Evolutionary conservation across 2,329 filamentous ascomycete species (phyloP).

Genomic region (Penicillium hesseltinei): DNA sequence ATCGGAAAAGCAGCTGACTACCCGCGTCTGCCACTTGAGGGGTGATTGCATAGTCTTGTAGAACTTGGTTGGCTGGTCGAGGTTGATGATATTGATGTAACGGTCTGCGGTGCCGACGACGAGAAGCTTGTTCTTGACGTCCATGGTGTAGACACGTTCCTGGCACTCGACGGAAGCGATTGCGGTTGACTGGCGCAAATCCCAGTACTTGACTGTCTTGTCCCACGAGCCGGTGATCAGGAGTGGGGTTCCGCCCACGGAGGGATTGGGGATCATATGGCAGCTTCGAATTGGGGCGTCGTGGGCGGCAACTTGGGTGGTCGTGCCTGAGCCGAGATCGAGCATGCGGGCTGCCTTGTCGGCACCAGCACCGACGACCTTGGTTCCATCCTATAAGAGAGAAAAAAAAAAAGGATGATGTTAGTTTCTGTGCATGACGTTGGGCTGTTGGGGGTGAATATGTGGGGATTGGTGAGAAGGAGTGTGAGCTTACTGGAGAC

Average conservation of each 20-base stretch:
- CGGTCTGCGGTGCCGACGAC: slow-evolving; percentile 92
- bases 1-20: slow-evolving; percentile 92
- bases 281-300: slow-evolving; percentile 77
- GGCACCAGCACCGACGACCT: slow-evolving; percentile 81
- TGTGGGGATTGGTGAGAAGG: background rate
- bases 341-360: slow-evolving; percentile 89
- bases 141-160: slow-evolving; percentile 76
- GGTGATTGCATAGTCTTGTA: slow-evolving; percentile 97
- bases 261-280: slow-evolving; percentile 70
- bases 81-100: slow-evolving; percentile 92
- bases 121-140: slow-evolving; percentile 81
- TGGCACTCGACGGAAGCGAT: slow-evolving; percentile 49
- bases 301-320: slow-evolving; percentile 75
- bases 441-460: background rate
- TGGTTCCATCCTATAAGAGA: slow-evolving; percentile 72
- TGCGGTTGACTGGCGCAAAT: slow-evolving; percentile 50
- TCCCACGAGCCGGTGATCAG: slow-evolving; percentile 78
- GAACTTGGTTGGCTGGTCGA: slow-evolving; percentile 82
- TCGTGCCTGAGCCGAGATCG: slow-evolving; percentile 64
- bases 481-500: slow-evolving; percentile 66
- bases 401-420: slow-evolving; percentile 15
- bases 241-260: slow-evolving; percentile 59
- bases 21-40: slow-evolving; percentile 95
- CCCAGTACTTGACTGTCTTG: slow-evolving; percentile 58
- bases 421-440: slow-evolving; percentile 3